Evolutionary conservation across 2,329 filamentous ascomycete genomes (phyloP).

Genomic region (Fusarium lyarnte): DNA sequence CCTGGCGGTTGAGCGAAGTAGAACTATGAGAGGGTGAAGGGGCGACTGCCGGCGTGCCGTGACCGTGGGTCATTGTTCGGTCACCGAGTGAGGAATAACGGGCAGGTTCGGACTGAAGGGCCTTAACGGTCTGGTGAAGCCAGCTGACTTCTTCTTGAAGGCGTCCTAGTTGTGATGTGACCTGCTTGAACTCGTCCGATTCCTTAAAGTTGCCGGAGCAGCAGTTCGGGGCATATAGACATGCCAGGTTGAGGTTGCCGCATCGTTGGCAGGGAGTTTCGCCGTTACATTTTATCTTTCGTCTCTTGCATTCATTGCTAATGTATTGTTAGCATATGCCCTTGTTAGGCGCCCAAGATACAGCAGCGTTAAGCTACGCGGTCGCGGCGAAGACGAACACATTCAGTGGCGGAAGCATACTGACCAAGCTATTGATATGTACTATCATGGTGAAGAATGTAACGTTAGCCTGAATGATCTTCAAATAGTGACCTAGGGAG

Average conservation of each 20-base stretch:
- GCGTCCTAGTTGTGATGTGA: constrained; percentile 76
- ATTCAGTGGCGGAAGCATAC: constrained; percentile 35
- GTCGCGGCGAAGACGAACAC: neutral
- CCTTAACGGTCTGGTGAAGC: constrained; percentile 76
- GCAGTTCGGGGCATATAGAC: constrained; percentile 73
- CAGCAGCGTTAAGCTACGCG: neutral
- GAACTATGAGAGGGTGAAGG: constrained; percentile 57
- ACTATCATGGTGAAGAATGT: constrained; percentile 49
- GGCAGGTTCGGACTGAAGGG: constrained; percentile 67
- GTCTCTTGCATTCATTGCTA: constrained; percentile 79
- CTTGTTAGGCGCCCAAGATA: neutral
- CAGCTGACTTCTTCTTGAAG: constrained; percentile 87
- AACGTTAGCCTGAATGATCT: constrained; percentile 29
- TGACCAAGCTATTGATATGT: constrained; percentile 71
- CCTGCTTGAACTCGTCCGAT: constrained; percentile 87
- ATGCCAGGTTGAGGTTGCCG: constrained; percentile 72
- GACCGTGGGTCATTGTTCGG: constrained; percentile 50
- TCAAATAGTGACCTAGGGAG: neutral
- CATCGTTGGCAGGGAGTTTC: constrained; percentile 74
- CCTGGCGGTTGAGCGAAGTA: constrained; percentile 50
- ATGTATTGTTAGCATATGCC: neutral
- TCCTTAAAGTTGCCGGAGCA: constrained; percentile 87
- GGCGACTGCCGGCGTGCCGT: constrained; percentile 47
- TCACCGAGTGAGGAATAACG: constrained; percentile 58
- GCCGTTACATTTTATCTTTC: constrained; percentile 80